Evolutionary conservation across 805 yeast species (phyloP), one percentile per base, ranked within the genome.

Genomic region (Yamadazyma paraphyllophila): DNA sequence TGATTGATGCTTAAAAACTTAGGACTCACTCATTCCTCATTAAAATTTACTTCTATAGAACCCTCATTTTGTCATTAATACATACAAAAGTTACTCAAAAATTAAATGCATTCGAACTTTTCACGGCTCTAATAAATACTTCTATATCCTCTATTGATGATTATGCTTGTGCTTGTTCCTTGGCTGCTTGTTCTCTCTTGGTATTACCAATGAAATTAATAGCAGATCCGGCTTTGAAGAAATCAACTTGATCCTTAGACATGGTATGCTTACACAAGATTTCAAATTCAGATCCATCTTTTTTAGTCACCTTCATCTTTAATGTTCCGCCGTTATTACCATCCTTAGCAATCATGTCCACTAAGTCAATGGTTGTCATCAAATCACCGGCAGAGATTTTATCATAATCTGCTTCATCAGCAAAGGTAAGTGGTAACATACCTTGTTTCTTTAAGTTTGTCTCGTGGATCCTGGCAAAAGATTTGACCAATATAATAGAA

Each of bases 391-490:
- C 75, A 42, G 80, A 66, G 47, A 94, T 73, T 60, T 63, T 77
- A 66, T 94, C 97, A 64, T 92, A 94, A 62, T 94, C 99, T 30
- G 77, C 71, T 63, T 90, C 96, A 62, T 92, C 70, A 32, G 89
- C 96, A 67, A 94, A 94, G 20, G 96, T 88, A 62, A 94, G 73
- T 30, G 99, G 99, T 61, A 92, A 77, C 86, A 92, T 82, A 67
- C 99, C 99, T 76, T 94, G 99, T 70, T 94, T 94, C 78, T 92
- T 94, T 72, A 92, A 81, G 70, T 92, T 92, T 30, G 99, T 92
- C 74, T 92, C 99, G 70, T 92, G 99, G 60, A 92, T 92, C 77
- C 99, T 85, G 30, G 99, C 99, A 71, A 92, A 92, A 8, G 97
- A 91, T 69, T 91, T 92, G 57, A 88, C 96, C 51, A 92, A 73